Evolutionary conservation across 2,329 filamentous ascomycete genomes (phyloP), one percentile per base, ranked within the genome.

Genomic region (Fusarium domesticum): DNA sequence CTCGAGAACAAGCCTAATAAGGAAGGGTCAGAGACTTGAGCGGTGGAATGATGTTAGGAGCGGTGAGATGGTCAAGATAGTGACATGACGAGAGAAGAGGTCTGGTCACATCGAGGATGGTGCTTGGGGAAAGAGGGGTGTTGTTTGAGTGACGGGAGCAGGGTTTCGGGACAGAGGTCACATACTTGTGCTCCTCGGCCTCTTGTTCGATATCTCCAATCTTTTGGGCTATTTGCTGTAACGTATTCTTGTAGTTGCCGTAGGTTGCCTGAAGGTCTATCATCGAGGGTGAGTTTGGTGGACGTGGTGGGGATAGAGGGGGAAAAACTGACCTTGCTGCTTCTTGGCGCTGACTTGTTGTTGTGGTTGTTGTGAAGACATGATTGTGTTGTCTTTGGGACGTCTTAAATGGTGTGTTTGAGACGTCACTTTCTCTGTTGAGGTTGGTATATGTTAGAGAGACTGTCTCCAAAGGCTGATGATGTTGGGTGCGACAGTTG

Each of bases 141-240:
- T n/a, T n/a, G n/a, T n/a, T n/a, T n/a, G n/a, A n/a, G n/a, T n/a
- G n/a, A n/a, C n/a, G n/a, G n/a, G n/a, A n/a, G n/a, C n/a, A n/a
- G n/a, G n/a, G n/a, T n/a, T n/a, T n/a, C n/a, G n/a, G n/a, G n/a
- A n/a, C n/a, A n/a, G n/a, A n/a, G n/a, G n/a, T n/a, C n/a, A 72
- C 85, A 66, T 72, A 97, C 93, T 96, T 97, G 76, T 98, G 93
- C 68, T 98, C 93, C 69, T 98, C 93, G 16, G 88, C 85, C 67
- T 97, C 93, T 67, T 96, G 89, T 72, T 98, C 93, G 44, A 98
- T 91, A 64, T 97, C 91, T 32, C 93, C 93, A 58, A 98, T 96
- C 69, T 96, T 97, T 63, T 90, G 85, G 20, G 93, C 93, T 61
- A 98, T 83, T 64, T 93, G 88, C 70, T 97, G 92, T 46, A 98